These are phyloP conservation scores for Isoetes taiwanensis DNA, from an alignment of 75 land plant species.

Conservation along the genomic window DNA sequence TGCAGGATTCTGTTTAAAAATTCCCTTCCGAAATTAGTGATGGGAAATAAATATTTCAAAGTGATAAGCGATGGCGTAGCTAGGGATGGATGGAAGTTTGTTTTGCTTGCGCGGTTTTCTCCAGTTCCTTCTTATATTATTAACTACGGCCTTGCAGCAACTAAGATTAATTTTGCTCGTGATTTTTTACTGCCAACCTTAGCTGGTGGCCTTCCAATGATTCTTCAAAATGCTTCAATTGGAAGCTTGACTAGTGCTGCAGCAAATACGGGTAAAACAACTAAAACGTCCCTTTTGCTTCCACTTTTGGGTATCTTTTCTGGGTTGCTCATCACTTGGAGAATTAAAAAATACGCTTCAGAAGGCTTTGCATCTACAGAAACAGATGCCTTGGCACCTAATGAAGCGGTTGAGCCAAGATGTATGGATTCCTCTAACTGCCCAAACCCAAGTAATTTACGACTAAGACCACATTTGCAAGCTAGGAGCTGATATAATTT, in stretches of 20 bases:
- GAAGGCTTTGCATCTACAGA: constrained; percentile 17
- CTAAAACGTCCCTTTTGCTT: constrained; percentile 45
- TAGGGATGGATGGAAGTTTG: constrained; percentile 93
- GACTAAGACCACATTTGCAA: too few relatives aligned
- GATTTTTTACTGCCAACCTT: constrained; percentile 81
- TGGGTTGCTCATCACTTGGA: constrained; percentile 62
- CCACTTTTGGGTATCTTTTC: constrained; percentile 65
- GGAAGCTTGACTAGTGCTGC: constrained; percentile 90
- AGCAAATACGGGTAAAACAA: constrained; percentile 32
- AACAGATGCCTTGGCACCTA: too few relatives aligned
- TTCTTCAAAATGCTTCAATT: constrained; percentile 82
- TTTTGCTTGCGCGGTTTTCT: constrained; percentile 86
- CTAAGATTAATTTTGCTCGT: constrained; percentile 50
- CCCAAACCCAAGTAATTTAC: too few relatives aligned
- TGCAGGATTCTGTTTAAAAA: constrained; percentile 60
- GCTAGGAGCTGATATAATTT: too few relatives aligned
- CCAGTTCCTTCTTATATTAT: constrained; percentile 88
- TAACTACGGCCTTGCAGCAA: constrained; percentile 84
- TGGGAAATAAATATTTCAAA: constrained; percentile 58
- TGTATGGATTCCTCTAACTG: too few relatives aligned
- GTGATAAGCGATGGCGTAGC: constrained; percentile 65
- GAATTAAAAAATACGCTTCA: constrained; percentile 64
- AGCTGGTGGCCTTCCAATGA: constrained; percentile 86
- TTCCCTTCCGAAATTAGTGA: constrained; percentile 48
- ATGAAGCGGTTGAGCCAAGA: too few relatives aligned